Base-by-base conservation (phyloP, 2,329 filamentous ascomycete genomes). In the Juglanconis oblonga region DNA sequence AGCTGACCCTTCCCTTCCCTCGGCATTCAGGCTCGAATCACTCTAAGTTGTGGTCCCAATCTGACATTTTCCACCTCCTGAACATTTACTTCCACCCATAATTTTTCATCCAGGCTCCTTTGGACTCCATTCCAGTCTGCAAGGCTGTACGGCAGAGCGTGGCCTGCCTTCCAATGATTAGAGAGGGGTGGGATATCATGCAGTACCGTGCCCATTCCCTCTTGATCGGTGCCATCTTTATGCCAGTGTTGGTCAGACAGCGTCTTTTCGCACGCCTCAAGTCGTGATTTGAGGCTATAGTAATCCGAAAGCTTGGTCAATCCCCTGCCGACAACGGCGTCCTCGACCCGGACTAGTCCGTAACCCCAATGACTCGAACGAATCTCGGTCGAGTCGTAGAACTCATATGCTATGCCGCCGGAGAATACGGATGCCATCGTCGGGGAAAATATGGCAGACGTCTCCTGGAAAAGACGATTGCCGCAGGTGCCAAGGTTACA, bases 391-490 rank as follows among this genome's bases (percentile, higher is more conserved):
- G 84, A 82, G 65, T 85, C 74, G n/a, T 80, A 80, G 71, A 80
- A 87, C 67, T 87, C 83, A 72, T 86, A 87, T 24, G 86, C 82
- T 33, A 87, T 74, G 57, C 84, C 85, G 54, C 85, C 85, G 35
- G 80, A 84, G 58, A 87, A 77, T 7, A 80, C 73, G 5, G 76
- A 65, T 14, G 73, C 81, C 81, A 87, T 86, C 44, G 80, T 67
- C 9, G 77, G 73, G 8, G 82, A 79, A 68, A 86, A 87, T 47
- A 87, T 74, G 14, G 80, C 76, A 13, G 73, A 74, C 2, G 86
- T 83, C 69, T 87, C 85, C 54, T 81, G 77, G 68, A 87, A 87
- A 33, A 78, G 68, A 62, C 85, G 81, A 8, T 81, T 79, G 13
- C 66, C 61, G 9, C 77, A 75, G 44, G 76, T 68, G n/a, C 61